phyloP scores from a whole-genome alignment of 495 filamentous ascomycete genomes.

The Chlorociboria aeruginascens region DNA sequence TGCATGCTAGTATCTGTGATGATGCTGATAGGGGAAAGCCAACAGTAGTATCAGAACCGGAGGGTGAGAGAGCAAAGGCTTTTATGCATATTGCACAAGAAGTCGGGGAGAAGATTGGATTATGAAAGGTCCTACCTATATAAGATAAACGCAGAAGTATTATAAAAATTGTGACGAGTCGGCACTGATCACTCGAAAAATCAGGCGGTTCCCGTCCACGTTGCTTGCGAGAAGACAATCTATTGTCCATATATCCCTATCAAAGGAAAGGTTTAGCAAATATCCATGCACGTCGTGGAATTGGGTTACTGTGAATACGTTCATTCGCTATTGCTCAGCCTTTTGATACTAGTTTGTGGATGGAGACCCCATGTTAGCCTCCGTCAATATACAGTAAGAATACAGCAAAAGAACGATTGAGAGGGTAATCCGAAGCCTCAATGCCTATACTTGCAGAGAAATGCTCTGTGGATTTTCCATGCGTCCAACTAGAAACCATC shows the following conservation, averaged over 20 bases:
- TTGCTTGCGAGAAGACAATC: too few relatives aligned
- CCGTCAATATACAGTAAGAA: slow-evolving; percentile 8
- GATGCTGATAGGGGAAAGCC: slow-evolving; percentile 85
- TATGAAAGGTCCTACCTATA: background rate
- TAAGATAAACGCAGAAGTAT: too few relatives aligned
- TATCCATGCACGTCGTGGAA: background rate
- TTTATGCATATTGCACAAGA: slow-evolving; percentile 60
- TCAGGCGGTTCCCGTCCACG: too few relatives aligned
- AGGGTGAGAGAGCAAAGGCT: slow-evolving; percentile 53
- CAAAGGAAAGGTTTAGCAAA: too few relatives aligned
- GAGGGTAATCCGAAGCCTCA: slow-evolving; percentile 4
- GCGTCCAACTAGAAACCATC: slow-evolving; percentile 3
- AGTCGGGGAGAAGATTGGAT: slow-evolving; percentile 29
- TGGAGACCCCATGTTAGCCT: slow-evolving; percentile 17
- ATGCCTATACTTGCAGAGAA: slow-evolving; percentile 21
- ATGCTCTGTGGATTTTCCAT: background rate
- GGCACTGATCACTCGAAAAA: too few relatives aligned
- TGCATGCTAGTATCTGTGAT: slow-evolving; percentile 75
- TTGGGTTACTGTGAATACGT: background rate
- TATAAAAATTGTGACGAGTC: too few relatives aligned
- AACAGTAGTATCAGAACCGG: slow-evolving; percentile 77
- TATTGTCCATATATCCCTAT: too few relatives aligned
- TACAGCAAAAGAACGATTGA: slow-evolving; percentile 2
- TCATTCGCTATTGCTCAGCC: background rate
- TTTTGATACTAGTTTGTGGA: background rate